These are phyloP conservation scores for Penicillium parvum DNA, from an alignment of 495 filamentous ascomycete genomes.

Conservation along the genomic window DNA sequence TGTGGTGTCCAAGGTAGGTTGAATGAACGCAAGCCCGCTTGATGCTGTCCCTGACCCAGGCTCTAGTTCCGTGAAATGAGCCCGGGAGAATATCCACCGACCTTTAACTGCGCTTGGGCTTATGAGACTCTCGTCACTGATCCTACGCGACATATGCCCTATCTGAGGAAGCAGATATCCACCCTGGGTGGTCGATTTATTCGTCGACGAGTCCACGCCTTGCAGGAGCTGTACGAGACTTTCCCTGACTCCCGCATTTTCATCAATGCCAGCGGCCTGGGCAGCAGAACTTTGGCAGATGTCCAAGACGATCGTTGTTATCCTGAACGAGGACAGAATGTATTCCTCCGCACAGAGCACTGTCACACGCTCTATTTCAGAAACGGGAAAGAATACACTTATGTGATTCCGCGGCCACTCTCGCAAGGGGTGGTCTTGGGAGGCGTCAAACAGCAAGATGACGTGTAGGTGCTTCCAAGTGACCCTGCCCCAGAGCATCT, in stretches of 20 bases:
- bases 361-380: constrained; percentile 37
- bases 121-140: constrained; percentile 42
- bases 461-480: constrained; percentile 24
- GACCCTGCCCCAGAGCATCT: neutral
- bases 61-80: constrained; percentile 33
- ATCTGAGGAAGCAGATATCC: constrained; percentile 26
- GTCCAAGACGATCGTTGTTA: constrained; percentile 38
- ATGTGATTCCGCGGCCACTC: constrained; percentile 45
- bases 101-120: constrained; percentile 36
- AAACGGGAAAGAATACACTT: constrained; percentile 47
- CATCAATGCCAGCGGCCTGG: constrained; percentile 43
- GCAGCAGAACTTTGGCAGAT: constrained; percentile 34
- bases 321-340: constrained; percentile 42
- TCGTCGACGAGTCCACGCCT: constrained; percentile 34
- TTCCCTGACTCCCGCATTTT: constrained; percentile 39
- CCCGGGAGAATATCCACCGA: constrained; percentile 32
- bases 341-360: constrained; percentile 32
- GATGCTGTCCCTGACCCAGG: neutral
- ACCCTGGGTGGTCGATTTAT: constrained; percentile 36
- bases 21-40: neutral
- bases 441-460: constrained; percentile 41
- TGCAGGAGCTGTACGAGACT: constrained; percentile 35
- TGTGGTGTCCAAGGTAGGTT: constrained; percentile 34
- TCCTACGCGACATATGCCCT: constrained; percentile 42
- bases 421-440: constrained; percentile 43